Evolutionary conservation across 2,329 filamentous ascomycete species (phyloP).

Genomic region (Talaromyces pinophilus): DNA sequence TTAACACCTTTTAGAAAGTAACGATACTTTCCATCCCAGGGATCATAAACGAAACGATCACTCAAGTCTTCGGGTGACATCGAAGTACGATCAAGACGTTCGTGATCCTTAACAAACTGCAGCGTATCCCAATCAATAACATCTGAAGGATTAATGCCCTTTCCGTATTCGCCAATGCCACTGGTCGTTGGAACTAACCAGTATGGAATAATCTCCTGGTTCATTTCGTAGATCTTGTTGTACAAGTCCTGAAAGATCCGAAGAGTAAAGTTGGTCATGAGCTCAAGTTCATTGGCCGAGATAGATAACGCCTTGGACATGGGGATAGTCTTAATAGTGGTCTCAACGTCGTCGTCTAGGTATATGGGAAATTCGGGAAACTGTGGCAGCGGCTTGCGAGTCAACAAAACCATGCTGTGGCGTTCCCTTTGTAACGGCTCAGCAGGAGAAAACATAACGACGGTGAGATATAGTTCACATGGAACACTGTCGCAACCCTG

Average conservation of each 20-base stretch:
- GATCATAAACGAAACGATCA: constrained; percentile 58
- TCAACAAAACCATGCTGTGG: constrained; percentile 69
- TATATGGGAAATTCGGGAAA: constrained; percentile 72
- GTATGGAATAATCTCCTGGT: constrained; percentile 70
- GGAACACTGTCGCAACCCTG: constrained; percentile 49
- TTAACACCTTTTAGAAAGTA: constrained; percentile 54
- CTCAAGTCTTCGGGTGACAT: constrained; percentile 45
- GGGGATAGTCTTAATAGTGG: constrained; percentile 56
- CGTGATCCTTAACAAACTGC: constrained; percentile 38
- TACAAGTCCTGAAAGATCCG: constrained; percentile 80
- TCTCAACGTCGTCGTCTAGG: constrained; percentile 64
- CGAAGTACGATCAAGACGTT: constrained; percentile 50
- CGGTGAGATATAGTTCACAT: constrained; percentile 59
- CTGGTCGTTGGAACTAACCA: constrained; percentile 68
- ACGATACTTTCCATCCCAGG: constrained; percentile 58
- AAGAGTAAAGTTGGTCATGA: constrained; percentile 72
- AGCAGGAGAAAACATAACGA: constrained; percentile 61
- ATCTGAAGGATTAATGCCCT: constrained; percentile 17
- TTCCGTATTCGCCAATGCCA: constrained; percentile 18
- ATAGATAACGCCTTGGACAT: constrained; percentile 40
- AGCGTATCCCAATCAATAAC: constrained; percentile 50
- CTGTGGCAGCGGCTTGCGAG: constrained; percentile 63
- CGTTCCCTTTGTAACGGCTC: constrained; percentile 60
- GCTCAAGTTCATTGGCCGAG: constrained; percentile 49
- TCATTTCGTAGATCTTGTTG: constrained; percentile 76